These are phyloP conservation scores for Colletotrichum lindemuthianum DNA, from an alignment of 2,329 filamentous ascomycete species.

Conservation along the genomic window DNA sequence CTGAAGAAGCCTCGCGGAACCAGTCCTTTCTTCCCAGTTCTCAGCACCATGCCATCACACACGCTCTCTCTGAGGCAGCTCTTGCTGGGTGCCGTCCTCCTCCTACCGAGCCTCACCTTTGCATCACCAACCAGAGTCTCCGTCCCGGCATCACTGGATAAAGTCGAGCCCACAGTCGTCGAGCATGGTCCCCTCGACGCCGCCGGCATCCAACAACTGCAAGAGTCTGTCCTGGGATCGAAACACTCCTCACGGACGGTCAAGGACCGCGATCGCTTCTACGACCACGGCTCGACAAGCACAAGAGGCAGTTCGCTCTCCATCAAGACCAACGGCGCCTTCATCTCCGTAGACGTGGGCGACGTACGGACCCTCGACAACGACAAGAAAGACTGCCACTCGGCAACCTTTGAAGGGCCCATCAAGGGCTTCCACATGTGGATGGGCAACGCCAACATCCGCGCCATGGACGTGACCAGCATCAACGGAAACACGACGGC, in stretches of 20 bases:
- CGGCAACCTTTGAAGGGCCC: conserved; percentile 15
- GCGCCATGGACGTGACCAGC: conserved; percentile 16
- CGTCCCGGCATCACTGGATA: neutral
- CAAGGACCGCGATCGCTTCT: conserved; percentile 1
- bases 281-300: neutral
- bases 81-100: neutral
- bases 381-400: conserved; percentile 8
- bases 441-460: conserved; percentile 21
- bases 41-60: neutral
- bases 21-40: neutral
- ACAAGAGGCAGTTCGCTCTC: conserved; percentile 1
- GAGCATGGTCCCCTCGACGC: conserved; percentile 19
- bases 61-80: conserved; percentile 5
- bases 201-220: conserved; percentile 7
- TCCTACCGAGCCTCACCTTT: neutral
- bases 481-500: conserved; percentile 13
- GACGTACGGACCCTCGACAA: conserved; percentile 10
- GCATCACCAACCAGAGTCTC: conserved; percentile 9
- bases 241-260: neutral
- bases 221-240: conserved; percentile 6
- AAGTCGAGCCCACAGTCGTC: conserved; percentile 3
- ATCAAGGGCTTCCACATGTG: conserved; percentile 20
- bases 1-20: neutral
- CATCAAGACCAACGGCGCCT: conserved; percentile 3
- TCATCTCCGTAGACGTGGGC: conserved; percentile 20